Base-by-base conservation (phyloP, 1,139 yeast species). In the Torulaspora globosa region DNA sequence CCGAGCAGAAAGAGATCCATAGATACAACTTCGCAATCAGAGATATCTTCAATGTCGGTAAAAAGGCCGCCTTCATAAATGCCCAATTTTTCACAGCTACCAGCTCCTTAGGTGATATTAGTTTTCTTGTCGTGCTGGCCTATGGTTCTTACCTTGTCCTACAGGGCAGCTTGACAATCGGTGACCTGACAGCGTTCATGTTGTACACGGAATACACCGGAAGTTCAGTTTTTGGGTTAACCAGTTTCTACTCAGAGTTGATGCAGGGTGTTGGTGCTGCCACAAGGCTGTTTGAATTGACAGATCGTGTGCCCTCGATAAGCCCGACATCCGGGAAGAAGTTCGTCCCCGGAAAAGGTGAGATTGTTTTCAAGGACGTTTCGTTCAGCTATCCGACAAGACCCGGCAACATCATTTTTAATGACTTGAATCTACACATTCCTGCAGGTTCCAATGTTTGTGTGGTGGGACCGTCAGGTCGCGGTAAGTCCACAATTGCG, bases 261-360 rank as follows among this genome's bases (percentile, higher is more conserved):
- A 90, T 92, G 95, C 92, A 90, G 69, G 97, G 97, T 40, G 84
- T 90, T 6, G 98, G 98, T 50, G 97, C 97, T 0, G 94, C 97
- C 0, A 85, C 95, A 45, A 75, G 98, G 52, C 71, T 92, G 44
- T 92, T 92, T 69, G 97, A 92, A 66, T 72, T 92, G 40, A 76
- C 84, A 42, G 96, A 89, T 56, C 78, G 84, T 64, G 70, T 80
- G 48, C 92, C 96, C 2, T 62, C 68, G 24, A 87, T 90, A 37
- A 72, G 77, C 30, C 78, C 88, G 10, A 75, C 84, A 2, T 58
- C 69, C 30, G 97, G 97, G 23, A 54, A 63, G 16, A 74, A 71
- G 42, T 64, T 53, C 43, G 35, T 51, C 6, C 65, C 66, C 3
- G 51, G 50, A 51, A 41, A 55, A 62, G 43, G 67, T 56, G 28